Conservation (phyloP, 257 asterid genomes). For the Leptodermis oblonga region DNA sequence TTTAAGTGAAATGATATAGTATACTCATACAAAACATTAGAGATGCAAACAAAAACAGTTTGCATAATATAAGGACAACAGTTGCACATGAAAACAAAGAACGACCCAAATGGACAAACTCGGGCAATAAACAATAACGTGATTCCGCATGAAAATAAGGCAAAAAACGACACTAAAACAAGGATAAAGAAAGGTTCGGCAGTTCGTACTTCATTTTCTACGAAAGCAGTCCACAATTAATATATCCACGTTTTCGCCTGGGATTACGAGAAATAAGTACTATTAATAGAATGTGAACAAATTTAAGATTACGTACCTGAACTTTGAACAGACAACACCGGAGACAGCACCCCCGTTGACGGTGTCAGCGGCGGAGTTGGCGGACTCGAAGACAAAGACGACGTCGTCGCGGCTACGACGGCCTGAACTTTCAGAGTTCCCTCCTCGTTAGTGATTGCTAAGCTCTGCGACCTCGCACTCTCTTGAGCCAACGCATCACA, state of each 20-base stretch:
- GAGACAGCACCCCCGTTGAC: conserved; percentile 67
- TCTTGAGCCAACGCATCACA: conserved; percentile 95
- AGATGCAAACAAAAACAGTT: neutral
- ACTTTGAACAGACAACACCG: conserved; percentile 84
- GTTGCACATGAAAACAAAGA: conserved; percentile 18
- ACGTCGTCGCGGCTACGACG: conserved; percentile 17
- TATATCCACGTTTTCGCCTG: conserved; percentile 17
- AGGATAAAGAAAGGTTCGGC: neutral
- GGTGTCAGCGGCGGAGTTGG: conserved; percentile 95
- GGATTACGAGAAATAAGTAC: neutral
- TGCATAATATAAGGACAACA: conserved; percentile 9
- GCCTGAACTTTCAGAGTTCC: conserved; percentile 32
- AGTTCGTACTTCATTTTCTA: neutral
- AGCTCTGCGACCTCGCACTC: conserved; percentile 38
- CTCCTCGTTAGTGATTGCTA: conserved; percentile 22
- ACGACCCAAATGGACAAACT: conserved; percentile 28
- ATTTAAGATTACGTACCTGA: conserved; percentile 65
- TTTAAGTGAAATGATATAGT: no score
- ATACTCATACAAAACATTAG: neutral
- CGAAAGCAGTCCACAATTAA: conserved; percentile 10
- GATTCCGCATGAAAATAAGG: conserved; percentile 14
- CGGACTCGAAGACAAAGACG: conserved; percentile 48
- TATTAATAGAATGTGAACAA: conserved; percentile 24
- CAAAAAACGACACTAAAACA: conserved; percentile 2
- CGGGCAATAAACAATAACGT: conserved; percentile 8